Percentiles rank a stretch among this genome's conserved stretches.
Conservation (phyloP, 176 grass and related monocot genomes). For the Thinopyrum elongatum region DNA sequence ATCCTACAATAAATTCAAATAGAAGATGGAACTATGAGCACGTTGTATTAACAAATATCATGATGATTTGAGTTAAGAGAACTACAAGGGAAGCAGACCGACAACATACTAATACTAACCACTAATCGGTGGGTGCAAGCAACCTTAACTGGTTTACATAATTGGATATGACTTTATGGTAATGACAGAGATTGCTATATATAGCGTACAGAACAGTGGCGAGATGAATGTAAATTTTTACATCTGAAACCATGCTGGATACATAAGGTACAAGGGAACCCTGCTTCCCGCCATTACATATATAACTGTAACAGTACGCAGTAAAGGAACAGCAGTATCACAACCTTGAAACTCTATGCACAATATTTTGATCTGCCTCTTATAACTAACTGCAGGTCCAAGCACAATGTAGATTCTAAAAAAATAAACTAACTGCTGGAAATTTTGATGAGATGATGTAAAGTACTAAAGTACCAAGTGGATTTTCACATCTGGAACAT, state of each 20-base stretch:
- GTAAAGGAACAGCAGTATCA: neutral
- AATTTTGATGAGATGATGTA: constrained; percentile 23
- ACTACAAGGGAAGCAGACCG: constrained; percentile 10
- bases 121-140: neutral
- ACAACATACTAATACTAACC: neutral
- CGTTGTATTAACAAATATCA: constrained; percentile 2
- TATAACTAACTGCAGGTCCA: constrained; percentile 22
- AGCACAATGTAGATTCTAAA: neutral
- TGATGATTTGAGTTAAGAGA: constrained; percentile 29
- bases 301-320: neutral
- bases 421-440: constrained; percentile 2
- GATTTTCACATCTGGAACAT: constrained; percentile 42
- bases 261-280: neutral
- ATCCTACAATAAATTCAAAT: constrained; percentile 55
- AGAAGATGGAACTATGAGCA: constrained; percentile 17
- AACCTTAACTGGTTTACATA: constrained; percentile 28
- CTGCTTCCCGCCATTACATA: constrained; percentile 5
- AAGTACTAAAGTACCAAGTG: constrained; percentile 65
- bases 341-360: constrained; percentile 26
- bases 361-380: neutral
- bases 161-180: constrained; percentile 12
- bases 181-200: neutral
- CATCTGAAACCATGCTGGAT: constrained; percentile 17
- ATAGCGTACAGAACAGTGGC: neutral
- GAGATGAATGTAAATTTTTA: neutral